Evolutionary conservation across 202 grass and related monocot genomes (phyloP).

Genomic region (Dendrocalamus latiflorus): DNA sequence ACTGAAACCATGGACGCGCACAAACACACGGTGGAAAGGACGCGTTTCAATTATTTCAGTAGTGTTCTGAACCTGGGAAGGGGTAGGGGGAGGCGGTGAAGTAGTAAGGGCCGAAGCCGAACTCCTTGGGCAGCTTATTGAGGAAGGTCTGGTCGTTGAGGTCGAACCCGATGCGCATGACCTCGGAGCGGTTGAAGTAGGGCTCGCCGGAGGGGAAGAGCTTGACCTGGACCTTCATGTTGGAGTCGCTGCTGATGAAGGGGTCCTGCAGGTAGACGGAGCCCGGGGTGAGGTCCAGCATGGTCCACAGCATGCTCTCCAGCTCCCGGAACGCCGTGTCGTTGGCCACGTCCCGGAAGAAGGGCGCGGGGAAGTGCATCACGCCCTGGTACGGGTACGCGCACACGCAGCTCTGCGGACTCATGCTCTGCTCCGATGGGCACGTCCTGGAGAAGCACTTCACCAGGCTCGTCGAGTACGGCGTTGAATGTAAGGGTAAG

Average conservation of each 20-base stretch:
- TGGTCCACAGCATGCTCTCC: slow-evolving; percentile 69
- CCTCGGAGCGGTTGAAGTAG: slow-evolving; percentile 76
- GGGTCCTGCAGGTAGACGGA: slow-evolving; percentile 82
- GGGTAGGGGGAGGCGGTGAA: slow-evolving; percentile 70
- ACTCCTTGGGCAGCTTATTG: slow-evolving; percentile 63
- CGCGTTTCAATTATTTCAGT: not conserved
- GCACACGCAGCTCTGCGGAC: slow-evolving; percentile 78
- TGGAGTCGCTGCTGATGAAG: slow-evolving; percentile 59
- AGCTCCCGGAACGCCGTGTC: slow-evolving; percentile 65
- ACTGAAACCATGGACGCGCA: not conserved
- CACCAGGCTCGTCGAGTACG: slow-evolving; percentile 69
- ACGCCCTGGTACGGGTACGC: slow-evolving; percentile 76
- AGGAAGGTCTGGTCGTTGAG: slow-evolving; percentile 83
- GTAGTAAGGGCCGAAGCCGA: slow-evolving; percentile 87
- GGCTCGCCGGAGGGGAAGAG: slow-evolving; percentile 60
- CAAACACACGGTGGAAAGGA: not conserved
- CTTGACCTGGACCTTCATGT: slow-evolving; percentile 69
- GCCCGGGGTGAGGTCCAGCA: slow-evolving; percentile 63
- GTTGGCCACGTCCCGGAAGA: slow-evolving; percentile 70
- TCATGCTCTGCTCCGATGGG: slow-evolving; percentile 58
- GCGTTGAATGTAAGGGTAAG: too few relatives aligned
- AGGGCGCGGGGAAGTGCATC: slow-evolving; percentile 71
- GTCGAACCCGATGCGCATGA: slow-evolving; percentile 75
- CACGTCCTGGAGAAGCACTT: slow-evolving; percentile 56
- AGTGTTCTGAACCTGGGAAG: slow-evolving; percentile 54